Percentiles rank a stretch among this genome's conserved stretches.
Conservation (phyloP, 2,329 filamentous ascomycete species). For the Aureobasidium melanogenum region DNA sequence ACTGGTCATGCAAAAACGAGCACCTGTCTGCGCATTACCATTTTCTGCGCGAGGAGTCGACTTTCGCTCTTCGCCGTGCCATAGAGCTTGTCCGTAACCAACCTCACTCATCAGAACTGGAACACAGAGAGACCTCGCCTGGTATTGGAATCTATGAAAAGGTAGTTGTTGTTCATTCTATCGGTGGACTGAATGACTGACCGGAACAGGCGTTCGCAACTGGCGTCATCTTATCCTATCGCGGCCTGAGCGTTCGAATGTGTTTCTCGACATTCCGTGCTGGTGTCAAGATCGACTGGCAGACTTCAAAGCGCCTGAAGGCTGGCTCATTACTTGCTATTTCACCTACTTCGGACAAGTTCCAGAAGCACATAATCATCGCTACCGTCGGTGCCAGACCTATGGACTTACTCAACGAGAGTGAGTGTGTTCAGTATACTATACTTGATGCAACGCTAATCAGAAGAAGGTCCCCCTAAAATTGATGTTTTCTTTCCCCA, state of each 20-base stretch:
- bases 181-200: not conserved
- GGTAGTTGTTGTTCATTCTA: constrained; percentile 33
- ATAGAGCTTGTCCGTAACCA: constrained; percentile 47
- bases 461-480: constrained; percentile 41
- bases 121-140: constrained; percentile 29
- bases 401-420: constrained; percentile 50
- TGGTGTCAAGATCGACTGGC: constrained; percentile 59
- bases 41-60: constrained; percentile 65
- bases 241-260: constrained; percentile 58
- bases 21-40: constrained; percentile 70
- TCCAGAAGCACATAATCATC: constrained; percentile 56
- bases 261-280: constrained; percentile 61
- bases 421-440: constrained; percentile 27
- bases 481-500: constrained; percentile 68
- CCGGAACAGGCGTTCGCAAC: constrained; percentile 52
- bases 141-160: constrained; percentile 58
- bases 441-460: not conserved
- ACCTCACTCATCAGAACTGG: constrained; percentile 48
- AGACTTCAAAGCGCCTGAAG: constrained; percentile 50
- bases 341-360: constrained; percentile 50
- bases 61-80: constrained; percentile 59
- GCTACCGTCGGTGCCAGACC: constrained; percentile 65
- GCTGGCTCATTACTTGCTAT: constrained; percentile 48
- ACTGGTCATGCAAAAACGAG: constrained; percentile 50
- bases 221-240: constrained; percentile 53